Percentiles rank a stretch among this genome's conserved stretches.
Conservation (phyloP, 805 yeast species). For the Candida suzukii region DNA sequence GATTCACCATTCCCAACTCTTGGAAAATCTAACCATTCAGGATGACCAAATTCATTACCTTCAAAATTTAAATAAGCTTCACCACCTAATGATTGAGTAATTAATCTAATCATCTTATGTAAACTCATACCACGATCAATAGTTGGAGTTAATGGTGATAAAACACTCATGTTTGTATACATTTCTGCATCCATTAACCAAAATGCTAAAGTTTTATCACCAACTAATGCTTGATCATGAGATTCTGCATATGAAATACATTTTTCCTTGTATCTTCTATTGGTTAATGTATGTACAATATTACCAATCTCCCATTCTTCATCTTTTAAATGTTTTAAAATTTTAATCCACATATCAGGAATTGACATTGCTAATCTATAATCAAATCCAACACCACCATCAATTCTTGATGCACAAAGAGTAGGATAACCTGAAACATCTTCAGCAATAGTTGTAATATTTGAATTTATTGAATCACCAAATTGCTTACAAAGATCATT, state of each 20-base stretch:
- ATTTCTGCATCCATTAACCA: conserved; percentile 99
- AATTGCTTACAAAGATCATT: conserved; percentile 63
- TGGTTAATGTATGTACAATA: conserved; percentile 76
- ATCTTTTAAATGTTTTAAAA: conserved; percentile 74
- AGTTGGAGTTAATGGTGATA: conserved; percentile 66
- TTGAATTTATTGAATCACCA: conserved; percentile 22
- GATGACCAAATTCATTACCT: conserved; percentile 98
- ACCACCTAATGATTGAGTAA: conserved; percentile 91
- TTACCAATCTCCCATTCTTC: conserved; percentile 88
- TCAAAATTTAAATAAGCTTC: conserved; percentile 95
- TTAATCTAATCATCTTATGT: conserved; percentile 83
- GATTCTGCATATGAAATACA: conserved; percentile 92
- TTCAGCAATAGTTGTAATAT: conserved; percentile 77
- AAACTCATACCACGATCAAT: conserved; percentile 86
- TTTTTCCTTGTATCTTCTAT: conserved; percentile 80
- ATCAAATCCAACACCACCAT: conserved; percentile 92
- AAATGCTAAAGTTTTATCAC: conserved; percentile 92
- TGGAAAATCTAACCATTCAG: conserved; percentile 98
- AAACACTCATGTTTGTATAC: conserved; percentile 89
- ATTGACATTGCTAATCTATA: conserved; percentile 94
- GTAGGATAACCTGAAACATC: conserved; percentile 99
- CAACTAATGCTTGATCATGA: conserved; percentile 96
- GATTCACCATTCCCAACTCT: conserved; percentile 82
- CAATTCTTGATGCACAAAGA: conserved; percentile 60
- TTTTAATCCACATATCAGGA: conserved; percentile 98